Evolutionary conservation across 2,329 filamentous ascomycete genomes (phyloP), one percentile per base, ranked within the genome.

Genomic region (Trichoderma atroviride): DNA sequence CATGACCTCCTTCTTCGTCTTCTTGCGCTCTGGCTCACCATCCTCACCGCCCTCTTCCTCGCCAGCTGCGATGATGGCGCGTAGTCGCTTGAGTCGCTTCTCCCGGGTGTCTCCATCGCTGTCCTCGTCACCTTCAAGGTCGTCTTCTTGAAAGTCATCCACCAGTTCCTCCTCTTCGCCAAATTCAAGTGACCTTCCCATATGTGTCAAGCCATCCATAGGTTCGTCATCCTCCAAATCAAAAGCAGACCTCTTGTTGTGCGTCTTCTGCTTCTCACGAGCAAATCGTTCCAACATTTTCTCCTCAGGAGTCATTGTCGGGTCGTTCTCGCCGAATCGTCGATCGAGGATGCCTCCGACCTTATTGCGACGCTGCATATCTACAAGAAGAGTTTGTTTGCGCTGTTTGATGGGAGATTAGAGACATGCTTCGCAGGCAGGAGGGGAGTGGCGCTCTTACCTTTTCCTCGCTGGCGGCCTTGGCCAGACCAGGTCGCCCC

Each of bases 1-100:
- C 93, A 98, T 97, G 61, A 99, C 92, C 80, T 99, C 96, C 66
- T 96, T 92, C 81, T 97, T 98, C 3, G 91, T 91, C 83, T 97
- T 99, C 80, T 97, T 97, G 70, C 91, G 87, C 75, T 95, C 91
- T 0, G 93, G 94, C 72, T 90, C 83, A 24, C 84, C 84, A 43
- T 85, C 84, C 5, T 82, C 82, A 0, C 83, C 82, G 0, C 83
- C 84, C 6, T 83, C 83, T 4, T 81, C 83, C 62, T 84, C 82
- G 0, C 82, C 85, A 35, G 83, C 80, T 27, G 81, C 76, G 33
- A 78, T 78, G 31, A 83, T 74, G 37, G 77, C 75, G 63, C 88
- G 87, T 67, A 88, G 76, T 19, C 88, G 84, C 80, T 90, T 90
- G 47, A 87, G 79, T 70, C 82, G 79, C 74, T 85, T 80, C 72